Evolutionary conservation across 306 rosid species (phyloP), one percentile per base, ranked within the genome.

Genomic region (Rosa persica): DNA sequence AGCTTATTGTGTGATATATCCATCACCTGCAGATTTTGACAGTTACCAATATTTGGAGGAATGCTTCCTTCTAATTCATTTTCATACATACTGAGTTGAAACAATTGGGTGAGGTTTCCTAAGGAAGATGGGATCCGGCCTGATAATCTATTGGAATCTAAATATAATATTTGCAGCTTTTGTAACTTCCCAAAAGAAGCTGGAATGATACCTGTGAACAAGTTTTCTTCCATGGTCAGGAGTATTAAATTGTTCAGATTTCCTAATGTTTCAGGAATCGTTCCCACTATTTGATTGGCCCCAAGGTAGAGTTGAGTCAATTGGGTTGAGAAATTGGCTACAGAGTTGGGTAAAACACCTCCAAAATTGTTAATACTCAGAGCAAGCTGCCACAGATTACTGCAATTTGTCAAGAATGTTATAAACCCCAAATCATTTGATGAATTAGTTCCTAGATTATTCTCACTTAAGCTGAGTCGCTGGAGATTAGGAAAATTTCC

Each of bases 51-150:
- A 40, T 72, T 70, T 20, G 39, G 61, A 38, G 90, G 85, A 76
- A 86, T 76, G 49, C 4, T 78, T 74, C 90, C 90, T 66, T 80
- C 47, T 2, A 86, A 70, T 65, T 55, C 74, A 76, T 86, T 84
- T 0, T 3, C 22, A n/a, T n/a, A n/a, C n/a, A n/a, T n/a, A n/a
- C n/a, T n/a, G n/a, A n/a, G n/a, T n/a, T n/a, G n/a, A n/a, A n/a
- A n/a, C 27, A 89, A 47, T 12, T 76, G 74, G 8, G 72, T 80
- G 27, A 86, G 81, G 47, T 84, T 86, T 2, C 88, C 81, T 48
- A 84, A 38, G 7, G 77, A 82, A 12, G 67, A 0, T 3, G 81
- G 78, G 9, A 83, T 62, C 1, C 40, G 1, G 75, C 92, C 81
- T 13, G 80, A 73, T 8, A 89, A 4, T 16, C n/a, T 64, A n/a